phyloP scores from a whole-genome alignment of 805 yeast genomes.

The Pichia scutulata region DNA sequence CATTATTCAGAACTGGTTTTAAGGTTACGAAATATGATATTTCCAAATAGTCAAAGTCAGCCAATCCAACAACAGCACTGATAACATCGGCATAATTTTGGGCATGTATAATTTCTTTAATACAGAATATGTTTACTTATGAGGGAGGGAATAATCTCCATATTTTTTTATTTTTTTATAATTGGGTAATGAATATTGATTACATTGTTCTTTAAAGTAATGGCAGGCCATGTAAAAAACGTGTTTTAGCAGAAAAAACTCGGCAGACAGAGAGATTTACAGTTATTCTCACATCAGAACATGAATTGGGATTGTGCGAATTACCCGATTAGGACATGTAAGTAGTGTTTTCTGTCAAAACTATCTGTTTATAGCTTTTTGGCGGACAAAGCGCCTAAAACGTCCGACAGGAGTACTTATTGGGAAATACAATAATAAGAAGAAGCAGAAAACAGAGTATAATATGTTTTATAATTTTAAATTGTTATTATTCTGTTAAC shows the following conservation, averaged over 20 bases:
- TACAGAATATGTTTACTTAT: neutral
- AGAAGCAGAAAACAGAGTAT: neutral
- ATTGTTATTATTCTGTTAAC: neutral
- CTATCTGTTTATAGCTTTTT: no score
- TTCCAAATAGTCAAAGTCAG: neutral
- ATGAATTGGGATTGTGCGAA: neutral
- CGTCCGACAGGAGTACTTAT: no score
- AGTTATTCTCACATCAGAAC: neutral
- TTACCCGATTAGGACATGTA: neutral
- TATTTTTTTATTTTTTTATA: no score
- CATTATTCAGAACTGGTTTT: conserved; percentile 4
- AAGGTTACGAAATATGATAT: conserved; percentile 1
- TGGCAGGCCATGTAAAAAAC: no score
- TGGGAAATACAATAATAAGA: neutral
- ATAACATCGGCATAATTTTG: neutral
- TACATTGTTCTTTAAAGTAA: no score
- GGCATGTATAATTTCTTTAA: neutral
- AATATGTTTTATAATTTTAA: no score
- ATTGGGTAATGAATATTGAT: neutral
- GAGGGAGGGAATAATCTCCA: no score
- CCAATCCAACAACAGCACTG: neutral
- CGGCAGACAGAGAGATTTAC: neutral
- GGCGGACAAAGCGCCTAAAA: no score
- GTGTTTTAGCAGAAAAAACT: neutral
- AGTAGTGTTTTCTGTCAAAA: neutral